Evolutionary conservation across 495 filamentous ascomycete genomes (phyloP).

Genomic region (Xylaria longipes): DNA sequence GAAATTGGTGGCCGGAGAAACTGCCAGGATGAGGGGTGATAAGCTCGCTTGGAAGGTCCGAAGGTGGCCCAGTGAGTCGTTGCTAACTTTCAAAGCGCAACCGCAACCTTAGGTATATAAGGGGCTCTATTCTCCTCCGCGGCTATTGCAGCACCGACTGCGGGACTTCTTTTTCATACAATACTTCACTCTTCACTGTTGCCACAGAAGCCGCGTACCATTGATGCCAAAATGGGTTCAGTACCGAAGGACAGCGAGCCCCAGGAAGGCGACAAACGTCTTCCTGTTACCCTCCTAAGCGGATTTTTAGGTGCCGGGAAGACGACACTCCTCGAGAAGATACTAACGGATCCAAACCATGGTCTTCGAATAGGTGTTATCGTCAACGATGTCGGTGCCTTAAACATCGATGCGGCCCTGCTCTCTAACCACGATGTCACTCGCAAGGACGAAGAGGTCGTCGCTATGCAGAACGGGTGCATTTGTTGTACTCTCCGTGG

Average conservation of each 20-base stretch:
- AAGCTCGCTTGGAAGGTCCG: neutral
- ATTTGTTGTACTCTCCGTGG: slow-evolving; percentile 68
- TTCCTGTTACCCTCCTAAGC: slow-evolving; percentile 40
- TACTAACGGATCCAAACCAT: slow-evolving; percentile 57
- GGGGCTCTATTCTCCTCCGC: neutral
- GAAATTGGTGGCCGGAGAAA: neutral
- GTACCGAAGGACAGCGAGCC: neutral
- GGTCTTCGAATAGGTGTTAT: slow-evolving; percentile 62
- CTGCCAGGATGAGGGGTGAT: neutral
- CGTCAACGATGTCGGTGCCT: slow-evolving; percentile 63
- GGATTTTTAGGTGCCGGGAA: slow-evolving; percentile 58
- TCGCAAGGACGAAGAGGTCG: slow-evolving; percentile 58
- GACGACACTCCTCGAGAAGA: slow-evolving; percentile 63
- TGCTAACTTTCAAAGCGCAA: neutral
- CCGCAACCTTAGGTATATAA: neutral
- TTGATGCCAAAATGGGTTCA: neutral
- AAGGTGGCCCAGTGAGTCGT: neutral
- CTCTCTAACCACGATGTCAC: slow-evolving; percentile 57
- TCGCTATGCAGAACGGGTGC: slow-evolving; percentile 67
- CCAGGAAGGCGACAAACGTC: slow-evolving; percentile 23
- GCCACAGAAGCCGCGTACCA: neutral
- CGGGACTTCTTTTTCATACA: neutral
- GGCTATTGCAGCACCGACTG: neutral
- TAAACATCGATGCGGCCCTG: slow-evolving; percentile 64
- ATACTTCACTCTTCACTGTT: neutral